Conservation (phyloP, 2,329 filamentous ascomycete species). For the Arachnomyces sp. region DNA sequence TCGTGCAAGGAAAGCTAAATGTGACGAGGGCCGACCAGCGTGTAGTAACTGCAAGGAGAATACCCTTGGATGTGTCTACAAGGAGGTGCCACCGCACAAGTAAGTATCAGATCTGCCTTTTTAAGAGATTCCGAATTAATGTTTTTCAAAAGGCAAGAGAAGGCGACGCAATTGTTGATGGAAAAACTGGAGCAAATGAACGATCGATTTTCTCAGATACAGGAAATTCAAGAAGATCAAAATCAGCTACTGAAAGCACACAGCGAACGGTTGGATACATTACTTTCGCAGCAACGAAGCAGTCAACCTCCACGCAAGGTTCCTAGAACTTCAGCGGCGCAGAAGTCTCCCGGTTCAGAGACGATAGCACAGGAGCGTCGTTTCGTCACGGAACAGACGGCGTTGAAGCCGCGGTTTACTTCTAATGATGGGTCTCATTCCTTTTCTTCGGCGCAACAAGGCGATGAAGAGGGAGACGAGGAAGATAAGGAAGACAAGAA, state of each 20-base stretch:
- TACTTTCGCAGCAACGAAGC: not conserved
- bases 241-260: slow-evolving; percentile 10
- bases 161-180: slow-evolving; percentile 31
- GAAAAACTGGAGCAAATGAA: slow-evolving; percentile 27
- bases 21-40: slow-evolving; percentile 75
- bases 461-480: too few relatives aligned
- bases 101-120: slow-evolving; percentile 41
- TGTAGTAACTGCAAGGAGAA: slow-evolving; percentile 85
- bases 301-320: too few relatives aligned
- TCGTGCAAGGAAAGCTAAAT: slow-evolving; percentile 80
- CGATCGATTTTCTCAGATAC: slow-evolving; percentile 17
- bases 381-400: too few relatives aligned
- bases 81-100: slow-evolving; percentile 87
- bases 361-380: too few relatives aligned
- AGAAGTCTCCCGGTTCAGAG: too few relatives aligned
- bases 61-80: slow-evolving; percentile 73
- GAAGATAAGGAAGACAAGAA: slow-evolving; percentile 11
- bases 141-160: slow-evolving; percentile 28
- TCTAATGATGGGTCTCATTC: too few relatives aligned
- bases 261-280: not conserved
- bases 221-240: slow-evolving; percentile 15
- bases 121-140: not conserved
- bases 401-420: too few relatives aligned
- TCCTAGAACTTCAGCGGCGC: too few relatives aligned
- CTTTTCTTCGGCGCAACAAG: too few relatives aligned